Evolutionary conservation across 108 stramenopile species (phyloP), one percentile per base, ranked within the genome.

Genomic region (Chaetoceros muelleri): DNA sequence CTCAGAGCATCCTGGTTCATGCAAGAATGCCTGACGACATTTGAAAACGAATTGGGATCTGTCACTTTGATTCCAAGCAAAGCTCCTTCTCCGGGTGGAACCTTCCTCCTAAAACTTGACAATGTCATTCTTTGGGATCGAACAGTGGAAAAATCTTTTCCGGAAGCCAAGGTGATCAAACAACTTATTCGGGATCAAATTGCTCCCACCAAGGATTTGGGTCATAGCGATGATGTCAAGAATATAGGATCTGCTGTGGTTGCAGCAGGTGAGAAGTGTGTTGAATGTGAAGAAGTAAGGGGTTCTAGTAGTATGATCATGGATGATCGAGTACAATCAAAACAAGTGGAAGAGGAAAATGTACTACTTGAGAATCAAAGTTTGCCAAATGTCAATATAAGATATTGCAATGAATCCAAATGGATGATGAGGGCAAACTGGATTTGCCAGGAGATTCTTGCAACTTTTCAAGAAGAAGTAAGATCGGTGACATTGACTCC

Each of bases 111-210:
- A 57, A 30, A 18, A 44, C 22, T 47, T 10, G 55, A 66, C 34
- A 55, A 48, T n/a, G 24, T 34, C 52, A 61, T 55, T 28, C 64
- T 73, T 18, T 79, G 78, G 78, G 73, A 79, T 70, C 64, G 79
- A 22, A 68, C 58, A 44, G 69, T 59, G 2, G 58, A 71, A 17
- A 75, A 81, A 0, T 52, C 75, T 47, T 94, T 94, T 63, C 92
- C 92, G 1, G 87, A 90, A 58, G 44, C 77, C 2, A 89, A 88
- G 52, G 76, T 81, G 51, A 30, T 94, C 23, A 90, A 94, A 59
- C 85, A 82, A 60, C 45, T 66, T 53, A 58, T 94, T 27, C 76
- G 92, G 10, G 86, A 90, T 69, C 27, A 53, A 40, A 70, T 94
- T 40, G 55, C 46, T 28, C 91, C 91, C 3, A 47, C 61, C 0